These are phyloP conservation scores for Maudiozyma saulgeensis DNA, from an alignment of 805 yeast species.

Conservation along the genomic window DNA sequence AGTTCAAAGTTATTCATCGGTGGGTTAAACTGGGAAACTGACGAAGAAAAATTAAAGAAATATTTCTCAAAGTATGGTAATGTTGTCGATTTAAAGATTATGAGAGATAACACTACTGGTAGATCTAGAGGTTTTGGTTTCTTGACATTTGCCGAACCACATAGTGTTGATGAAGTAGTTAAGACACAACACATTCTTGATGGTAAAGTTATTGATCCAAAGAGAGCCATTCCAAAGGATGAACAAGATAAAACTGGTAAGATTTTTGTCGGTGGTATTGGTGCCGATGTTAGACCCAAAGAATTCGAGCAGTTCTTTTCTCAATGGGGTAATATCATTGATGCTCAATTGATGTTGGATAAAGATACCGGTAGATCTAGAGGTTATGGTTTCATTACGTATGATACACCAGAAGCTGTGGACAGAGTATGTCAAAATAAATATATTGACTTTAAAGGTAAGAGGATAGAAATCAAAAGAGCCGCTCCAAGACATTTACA, in stretches of 20 bases:
- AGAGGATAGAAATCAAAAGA: conserved; percentile 72
- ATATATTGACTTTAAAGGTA: conserved; percentile 77
- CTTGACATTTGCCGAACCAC: conserved; percentile 73
- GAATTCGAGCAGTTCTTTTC: conserved; percentile 82
- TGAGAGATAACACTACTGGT: conserved; percentile 83
- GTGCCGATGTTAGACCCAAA: conserved; percentile 83
- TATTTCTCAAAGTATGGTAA: conserved; percentile 87
- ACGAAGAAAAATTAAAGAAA: conserved; percentile 73
- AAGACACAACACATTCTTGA: conserved; percentile 81
- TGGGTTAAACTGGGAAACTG: conserved; percentile 96
- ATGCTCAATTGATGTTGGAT: conserved; percentile 94
- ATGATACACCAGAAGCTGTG: conserved; percentile 89
- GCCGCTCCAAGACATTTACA: conserved; percentile 78
- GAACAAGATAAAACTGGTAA: conserved; percentile 96
- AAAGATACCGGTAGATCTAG: conserved; percentile 94
- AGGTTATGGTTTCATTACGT: conserved; percentile 95
- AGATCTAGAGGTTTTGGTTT: conserved; percentile 94
- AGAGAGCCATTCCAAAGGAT: conserved; percentile 93
- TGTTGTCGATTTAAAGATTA: conserved; percentile 77
- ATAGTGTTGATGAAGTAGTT: conserved; percentile 77
- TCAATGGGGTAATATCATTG: conserved; percentile 83
- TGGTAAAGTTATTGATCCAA: conserved; percentile 95
- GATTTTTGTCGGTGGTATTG: conserved; percentile 94
- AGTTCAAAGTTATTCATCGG: conserved; percentile 92
- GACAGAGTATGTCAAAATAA: conserved; percentile 78